Evolutionary conservation across 2,329 filamentous ascomycete genomes (phyloP), one percentile per base, ranked within the genome.

Genomic region (Raffaelea deltoideospora): DNA sequence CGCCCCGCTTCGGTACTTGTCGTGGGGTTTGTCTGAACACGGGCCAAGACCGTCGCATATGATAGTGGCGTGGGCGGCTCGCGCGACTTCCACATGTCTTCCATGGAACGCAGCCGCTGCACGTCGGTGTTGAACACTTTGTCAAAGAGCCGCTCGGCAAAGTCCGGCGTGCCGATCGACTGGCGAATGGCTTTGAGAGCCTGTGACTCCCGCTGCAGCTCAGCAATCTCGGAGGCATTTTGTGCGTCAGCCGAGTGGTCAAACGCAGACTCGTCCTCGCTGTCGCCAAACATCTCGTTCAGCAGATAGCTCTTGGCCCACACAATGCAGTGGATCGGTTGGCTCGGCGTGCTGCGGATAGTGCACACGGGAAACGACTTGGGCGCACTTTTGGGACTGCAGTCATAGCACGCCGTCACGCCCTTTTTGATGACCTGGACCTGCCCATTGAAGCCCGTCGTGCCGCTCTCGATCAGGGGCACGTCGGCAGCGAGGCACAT

Each of bases 271-370:
- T 88, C 80, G 42, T 95, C 85, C 56, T 96, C 88, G 48, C 85
- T 92, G 3, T 76, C 74, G 15, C 90, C 90, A 48, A 95, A 98
- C 8, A 98, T 76, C 56, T 98, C 90, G 46, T 85, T 90, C 42
- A 98, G 72, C 9, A 98, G 68, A 55, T 96, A 98, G 54, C 86
- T 94, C 61, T 96, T 98, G 17, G 74, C 88, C 90, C 90, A 98
- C 3, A 98, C 88, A 43, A 98, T 98, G 61, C 90, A 96, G 59
- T 98, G 90, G 31, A 98, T 96, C 1, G 88, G 84, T 50, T 96
- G 88, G 45, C 82, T 93, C 0, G 90, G 90, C 0, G 87, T 98
- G 55, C 85, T 95, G 54, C 90, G 76, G 49, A 98, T 96, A 2
- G 90, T 98, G 61, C 90, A 98, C 30, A 96, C 87, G 2, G 90